phyloP scores from a whole-genome alignment of 495 filamentous ascomycete genomes.

The Bathelium albidoporum region DNA sequence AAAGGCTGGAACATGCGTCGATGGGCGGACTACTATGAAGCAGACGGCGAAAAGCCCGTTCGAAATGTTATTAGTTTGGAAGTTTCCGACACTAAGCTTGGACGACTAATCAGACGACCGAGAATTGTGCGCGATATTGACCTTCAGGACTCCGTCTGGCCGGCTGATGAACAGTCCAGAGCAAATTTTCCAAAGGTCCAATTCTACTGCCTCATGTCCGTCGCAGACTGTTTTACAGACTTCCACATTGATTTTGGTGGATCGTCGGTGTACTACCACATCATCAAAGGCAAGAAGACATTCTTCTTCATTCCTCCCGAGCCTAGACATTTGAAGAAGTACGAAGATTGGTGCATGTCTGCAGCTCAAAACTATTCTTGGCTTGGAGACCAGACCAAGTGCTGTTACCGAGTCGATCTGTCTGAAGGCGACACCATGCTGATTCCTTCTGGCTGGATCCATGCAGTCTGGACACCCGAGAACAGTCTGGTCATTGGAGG shows the following conservation, averaged over 20 bases:
- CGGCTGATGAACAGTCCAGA: constrained; percentile 46
- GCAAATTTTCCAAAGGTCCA: constrained; percentile 54
- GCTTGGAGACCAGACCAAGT: constrained; percentile 56
- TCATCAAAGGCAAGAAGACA: constrained; percentile 64
- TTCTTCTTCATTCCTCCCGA: constrained; percentile 73
- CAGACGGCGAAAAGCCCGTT: constrained; percentile 48
- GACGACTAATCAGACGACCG: constrained; percentile 55
- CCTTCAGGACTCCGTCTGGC: constrained; percentile 64
- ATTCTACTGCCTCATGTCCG: constrained; percentile 70
- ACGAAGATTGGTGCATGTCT: constrained; percentile 68
- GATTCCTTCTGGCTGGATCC: constrained; percentile 73
- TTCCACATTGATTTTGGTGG: constrained; percentile 77
- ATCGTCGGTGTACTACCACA: constrained; percentile 70
- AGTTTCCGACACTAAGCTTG: constrained; percentile 57
- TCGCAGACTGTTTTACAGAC: constrained; percentile 69
- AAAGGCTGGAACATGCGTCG: constrained; percentile 62
- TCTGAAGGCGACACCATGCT: constrained; percentile 67
- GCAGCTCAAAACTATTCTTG: constrained; percentile 63
- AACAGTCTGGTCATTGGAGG: constrained; percentile 69
- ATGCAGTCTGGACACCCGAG: constrained; percentile 69
- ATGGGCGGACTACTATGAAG: constrained; percentile 70
- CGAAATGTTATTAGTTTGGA: constrained; percentile 71
- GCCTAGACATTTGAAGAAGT: constrained; percentile 63
- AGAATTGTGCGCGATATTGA: constrained; percentile 63
- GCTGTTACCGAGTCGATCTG: constrained; percentile 64